Evolutionary conservation across 129 eudicot genomes (phyloP).

Genomic region (Gnaphalium uliginosum): DNA sequence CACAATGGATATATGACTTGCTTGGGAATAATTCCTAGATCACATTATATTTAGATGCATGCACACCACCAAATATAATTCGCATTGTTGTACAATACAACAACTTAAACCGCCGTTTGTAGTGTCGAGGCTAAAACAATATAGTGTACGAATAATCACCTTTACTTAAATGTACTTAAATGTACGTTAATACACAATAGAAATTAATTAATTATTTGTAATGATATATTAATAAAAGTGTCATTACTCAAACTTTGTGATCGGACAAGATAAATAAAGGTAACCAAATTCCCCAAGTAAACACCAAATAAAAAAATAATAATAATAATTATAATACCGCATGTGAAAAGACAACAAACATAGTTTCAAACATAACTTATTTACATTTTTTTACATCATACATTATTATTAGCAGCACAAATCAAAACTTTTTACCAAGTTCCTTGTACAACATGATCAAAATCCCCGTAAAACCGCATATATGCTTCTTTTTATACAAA

Average conservation of each 20-base stretch:
- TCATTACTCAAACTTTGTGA: not conserved
- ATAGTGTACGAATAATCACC: no score
- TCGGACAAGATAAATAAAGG: not conserved
- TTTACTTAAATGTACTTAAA: no score
- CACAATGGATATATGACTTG: no score
- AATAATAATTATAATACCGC: not conserved
- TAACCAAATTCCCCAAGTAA: not conserved
- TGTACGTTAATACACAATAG: no score
- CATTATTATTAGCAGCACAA: constrained; percentile 16
- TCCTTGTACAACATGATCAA: constrained; percentile 8
- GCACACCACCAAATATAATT: no score
- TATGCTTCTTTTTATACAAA: constrained; percentile 30
- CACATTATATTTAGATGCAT: no score
- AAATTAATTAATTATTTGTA: no score
- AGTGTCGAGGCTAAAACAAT: no score
- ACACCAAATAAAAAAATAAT: not conserved
- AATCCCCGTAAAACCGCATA: constrained; percentile 11
- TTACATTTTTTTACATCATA: constrained; percentile 26
- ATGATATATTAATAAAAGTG: no score
- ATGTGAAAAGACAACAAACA: not conserved
- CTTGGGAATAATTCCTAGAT: no score
- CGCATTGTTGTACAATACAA: no score
- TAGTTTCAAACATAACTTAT: constrained; percentile 25
- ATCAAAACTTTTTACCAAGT: constrained; percentile 29
- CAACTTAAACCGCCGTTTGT: no score